Conservation (phyloP, 805 yeast species). For the Maudiozyma serrabonitensis region DNA sequence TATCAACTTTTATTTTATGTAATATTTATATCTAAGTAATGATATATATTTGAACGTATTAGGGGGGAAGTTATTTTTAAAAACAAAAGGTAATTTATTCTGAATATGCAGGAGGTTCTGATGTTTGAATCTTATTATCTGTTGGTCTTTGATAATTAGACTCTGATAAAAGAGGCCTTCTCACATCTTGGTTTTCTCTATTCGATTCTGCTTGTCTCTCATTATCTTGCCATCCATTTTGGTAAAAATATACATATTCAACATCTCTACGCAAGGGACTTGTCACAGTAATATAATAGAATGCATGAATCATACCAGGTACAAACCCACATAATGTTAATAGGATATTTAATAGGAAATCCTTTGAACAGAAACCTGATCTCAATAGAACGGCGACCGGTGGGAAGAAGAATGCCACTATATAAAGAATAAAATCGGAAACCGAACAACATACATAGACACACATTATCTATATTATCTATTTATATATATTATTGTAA, state of each 20-base stretch:
- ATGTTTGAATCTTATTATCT: not conserved
- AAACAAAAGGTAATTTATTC: not conserved
- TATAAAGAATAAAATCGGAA: slow-evolving; percentile 47
- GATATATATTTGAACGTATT: too few relatives aligned
- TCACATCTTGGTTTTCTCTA: not conserved
- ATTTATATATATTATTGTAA: too few relatives aligned
- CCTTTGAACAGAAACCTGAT: slow-evolving; percentile 49
- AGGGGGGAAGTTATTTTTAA: too few relatives aligned
- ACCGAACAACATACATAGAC: slow-evolving; percentile 21
- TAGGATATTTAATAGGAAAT: slow-evolving; percentile 48
- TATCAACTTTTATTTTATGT: not conserved
- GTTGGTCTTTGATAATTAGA: not conserved
- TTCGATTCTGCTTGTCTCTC: slow-evolving; percentile 13
- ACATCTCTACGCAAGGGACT: slow-evolving; percentile 22
- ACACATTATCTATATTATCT: slow-evolving; percentile 3
- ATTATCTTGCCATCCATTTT: slow-evolving; percentile 27
- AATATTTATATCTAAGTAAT: too few relatives aligned
- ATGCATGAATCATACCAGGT: slow-evolving; percentile 65
- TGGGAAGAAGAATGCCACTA: slow-evolving; percentile 57
- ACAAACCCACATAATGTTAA: slow-evolving; percentile 65
- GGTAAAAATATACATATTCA: slow-evolving; percentile 21
- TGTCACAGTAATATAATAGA: slow-evolving; percentile 36
- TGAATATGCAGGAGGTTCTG: not conserved
- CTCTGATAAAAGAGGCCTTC: slow-evolving; percentile 1
- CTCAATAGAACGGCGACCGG: slow-evolving; percentile 65